A percentile compares a stretch with the other conserved stretches of the same genome.
Evolutionary conservation across 2,329 filamentous ascomycete species (phyloP).

Genomic region (Stachybotrys elegans): DNA sequence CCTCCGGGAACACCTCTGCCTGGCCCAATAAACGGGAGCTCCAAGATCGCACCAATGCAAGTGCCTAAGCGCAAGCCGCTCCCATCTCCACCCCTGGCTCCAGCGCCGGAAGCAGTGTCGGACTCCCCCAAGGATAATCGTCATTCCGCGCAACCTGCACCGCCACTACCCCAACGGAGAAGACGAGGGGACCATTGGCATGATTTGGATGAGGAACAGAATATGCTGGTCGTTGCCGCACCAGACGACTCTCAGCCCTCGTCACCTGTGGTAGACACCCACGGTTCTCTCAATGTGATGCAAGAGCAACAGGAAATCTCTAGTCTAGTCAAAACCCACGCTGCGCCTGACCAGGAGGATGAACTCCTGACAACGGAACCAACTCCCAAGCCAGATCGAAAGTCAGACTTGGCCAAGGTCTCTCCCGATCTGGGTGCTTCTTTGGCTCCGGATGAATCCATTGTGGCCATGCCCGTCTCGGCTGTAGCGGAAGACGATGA

Average conservation of each 20-base stretch:
- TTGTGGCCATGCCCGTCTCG: conserved; percentile 11
- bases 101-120: neutral
- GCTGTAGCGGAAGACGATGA: conserved; percentile 23
- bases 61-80: conserved; percentile 63
- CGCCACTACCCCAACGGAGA: conserved; percentile 31
- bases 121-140: conserved; percentile 7
- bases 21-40: conserved; percentile 52
- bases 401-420: no score
- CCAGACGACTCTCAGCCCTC: conserved; percentile 57
- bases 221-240: conserved; percentile 59
- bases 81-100: conserved; percentile 17
- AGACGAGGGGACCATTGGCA: conserved; percentile 28
- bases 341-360: no score
- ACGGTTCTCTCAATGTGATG: no score
- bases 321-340: no score
- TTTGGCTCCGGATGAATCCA: conserved; percentile 4
- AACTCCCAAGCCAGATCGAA: no score
- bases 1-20: conserved; percentile 78
- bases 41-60: conserved; percentile 51
- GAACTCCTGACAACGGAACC: no score
- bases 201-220: conserved; percentile 38
- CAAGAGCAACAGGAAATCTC: no score
- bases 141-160: conserved; percentile 6
- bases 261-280: conserved; percentile 43
- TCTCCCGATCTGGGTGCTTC: neutral